These are phyloP conservation scores for Nannizziopsis arthrosporioides DNA, from an alignment of 2,329 filamentous ascomycete species.

Conservation along the genomic window DNA sequence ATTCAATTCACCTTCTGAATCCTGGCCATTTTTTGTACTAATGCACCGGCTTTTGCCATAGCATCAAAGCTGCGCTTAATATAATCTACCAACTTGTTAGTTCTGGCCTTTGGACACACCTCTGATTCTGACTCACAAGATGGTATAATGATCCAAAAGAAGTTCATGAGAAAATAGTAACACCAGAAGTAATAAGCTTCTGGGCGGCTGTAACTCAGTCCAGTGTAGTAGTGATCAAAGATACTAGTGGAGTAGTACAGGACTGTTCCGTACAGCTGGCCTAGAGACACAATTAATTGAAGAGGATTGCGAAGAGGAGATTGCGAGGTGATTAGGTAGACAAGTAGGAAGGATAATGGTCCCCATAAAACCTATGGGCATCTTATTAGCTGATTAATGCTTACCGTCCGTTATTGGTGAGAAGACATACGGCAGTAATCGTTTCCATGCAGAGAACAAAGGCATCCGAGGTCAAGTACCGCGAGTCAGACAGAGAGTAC, in stretches of 20 bases:
- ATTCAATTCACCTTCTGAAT: slow-evolving; percentile 20
- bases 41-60: slow-evolving; percentile 22
- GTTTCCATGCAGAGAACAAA: slow-evolving; percentile 83
- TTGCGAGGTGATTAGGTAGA: slow-evolving; percentile 42
- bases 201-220: slow-evolving; percentile 47
- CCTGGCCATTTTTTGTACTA: slow-evolving; percentile 16
- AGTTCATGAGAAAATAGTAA: slow-evolving; percentile 56
- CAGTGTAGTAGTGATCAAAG: slow-evolving; percentile 47
- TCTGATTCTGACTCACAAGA: slow-evolving; percentile 34
- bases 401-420: not conserved
- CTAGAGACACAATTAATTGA: slow-evolving; percentile 50
- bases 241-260: slow-evolving; percentile 54
- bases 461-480: slow-evolving; percentile 68
- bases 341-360: slow-evolving; percentile 48
- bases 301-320: slow-evolving; percentile 48
- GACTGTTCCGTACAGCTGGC: slow-evolving; percentile 53
- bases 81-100: slow-evolving; percentile 21
- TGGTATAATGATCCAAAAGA: slow-evolving; percentile 54
- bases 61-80: slow-evolving; percentile 24
- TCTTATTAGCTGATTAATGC: no score
- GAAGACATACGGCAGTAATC: slow-evolving; percentile 57
- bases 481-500: slow-evolving; percentile 74
- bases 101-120: not conserved
- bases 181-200: slow-evolving; percentile 55
- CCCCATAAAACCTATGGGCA: slow-evolving; percentile 54